Base-by-base conservation (phyloP, 2,329 filamentous ascomycete genomes). In the Sporothrix protearum region DNA sequence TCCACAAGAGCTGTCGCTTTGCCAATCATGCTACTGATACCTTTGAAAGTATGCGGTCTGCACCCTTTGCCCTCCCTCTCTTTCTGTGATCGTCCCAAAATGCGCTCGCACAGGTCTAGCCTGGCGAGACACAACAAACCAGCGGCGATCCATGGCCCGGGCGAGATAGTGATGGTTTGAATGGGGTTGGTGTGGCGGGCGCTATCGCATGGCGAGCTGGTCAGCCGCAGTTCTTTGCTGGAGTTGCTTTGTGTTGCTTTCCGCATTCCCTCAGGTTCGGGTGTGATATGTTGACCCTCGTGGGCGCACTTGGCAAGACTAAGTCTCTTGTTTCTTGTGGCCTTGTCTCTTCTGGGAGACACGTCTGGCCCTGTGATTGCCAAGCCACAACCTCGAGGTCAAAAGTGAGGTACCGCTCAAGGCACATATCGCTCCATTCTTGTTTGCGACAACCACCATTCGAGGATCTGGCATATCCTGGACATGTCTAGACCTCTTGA, bases 171-270 rank as follows among this genome's bases (percentile, higher is more conserved):
- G 63, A 39, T 45, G 57, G 55, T 51, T 42, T 51, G n/a, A 25
- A 30, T 55, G 19, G 33, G n/a, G 59, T 28, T 53, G 22, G 59
- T 64, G 59, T 64, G 59, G 57, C 66, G 55, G 42, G 66, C 71
- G 66, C 71, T 72, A 66, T 72, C 57, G 71, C 55, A 64, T 55
- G 64, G 53, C 49, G 64, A 63, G 66, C 55, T 64, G 66, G 66
- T 71, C 71, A 69, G 66, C 66, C 64, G 57, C 25, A 25, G 42
- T 28, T 33, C 22, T 47, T 47, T 47, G 42, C 42, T 47, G 4
- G 1, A 19, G 12, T 47, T 47, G 12, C 10, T 14, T 12, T 47
- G 42, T 16, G 42, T 12, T 47, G 42, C 42, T 47, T 47, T 45
- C 42, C 25, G 19, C 64, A 53, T 36, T 53, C 45, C n/a, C 39